Evolutionary conservation across 2,329 filamentous ascomycete species (phyloP), one percentile per base, ranked within the genome.

Genomic region (Cladosporium sp.): DNA sequence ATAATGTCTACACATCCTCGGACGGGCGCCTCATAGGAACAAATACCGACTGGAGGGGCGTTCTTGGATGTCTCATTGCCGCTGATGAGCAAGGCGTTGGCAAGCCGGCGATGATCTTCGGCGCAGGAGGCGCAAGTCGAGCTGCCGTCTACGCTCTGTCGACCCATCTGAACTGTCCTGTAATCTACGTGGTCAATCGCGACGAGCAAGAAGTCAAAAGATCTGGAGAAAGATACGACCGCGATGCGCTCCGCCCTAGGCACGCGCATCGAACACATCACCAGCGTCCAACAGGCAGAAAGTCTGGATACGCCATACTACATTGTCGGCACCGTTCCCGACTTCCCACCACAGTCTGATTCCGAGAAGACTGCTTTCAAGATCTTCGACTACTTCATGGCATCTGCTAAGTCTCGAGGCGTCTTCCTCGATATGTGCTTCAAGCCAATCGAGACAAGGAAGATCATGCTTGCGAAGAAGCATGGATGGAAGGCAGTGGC

Each of bases 41-140:
- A 7, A 82, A 82, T 66, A 82, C 80, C 1, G 80, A 82, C 67
- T 81, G 80, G 80, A 68, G 75, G 1, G 80, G 81, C 1, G 77
- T 82, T 62, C 74, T 75, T 47, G 76, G 74, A 4, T 81, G 77
- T 65, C 68, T 81, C 14, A 65, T 73, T 55, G 54, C 34, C 30
- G 65, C 67, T 34, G 68, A 68, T 57, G 26, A 32, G 26, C 64
- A 54, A 47, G 68, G 71, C 5, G 63, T 68, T 18, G 62, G 70
- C 18, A 74, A 68, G 7, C 67, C 74, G 3, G 78, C 75, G 1
- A 61, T 82, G 38, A 75, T 82, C 11, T 73, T 82, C 18, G 80
- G 79, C 0, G 80, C 80, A 0, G 80, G 80, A 3, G 80, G 80
- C 5, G 80, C 80, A 0, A 77, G 77, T 15, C 75, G 80, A 15